Evolutionary conservation across 2,329 filamentous ascomycete genomes (phyloP).

Genomic region (Paecilomyces variotii): DNA sequence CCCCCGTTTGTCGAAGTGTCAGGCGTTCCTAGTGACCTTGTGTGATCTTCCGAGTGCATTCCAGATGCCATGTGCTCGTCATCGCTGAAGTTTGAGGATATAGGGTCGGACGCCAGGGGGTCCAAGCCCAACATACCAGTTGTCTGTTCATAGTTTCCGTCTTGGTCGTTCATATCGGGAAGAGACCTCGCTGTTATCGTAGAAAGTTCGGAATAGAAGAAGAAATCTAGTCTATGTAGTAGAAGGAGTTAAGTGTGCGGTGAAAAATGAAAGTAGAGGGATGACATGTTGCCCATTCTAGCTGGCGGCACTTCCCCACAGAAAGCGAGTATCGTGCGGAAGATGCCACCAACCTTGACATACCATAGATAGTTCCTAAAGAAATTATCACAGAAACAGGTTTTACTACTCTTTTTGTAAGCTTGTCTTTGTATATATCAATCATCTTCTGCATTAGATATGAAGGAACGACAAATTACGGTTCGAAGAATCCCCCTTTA

Average conservation of each 20-base stretch:
- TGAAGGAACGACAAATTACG: no score
- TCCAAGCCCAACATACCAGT: not conserved
- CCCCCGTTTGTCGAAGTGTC: not conserved
- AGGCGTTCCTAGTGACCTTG: not conserved
- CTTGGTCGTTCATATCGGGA: not conserved
- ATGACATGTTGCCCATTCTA: not conserved
- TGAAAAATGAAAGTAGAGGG: not conserved
- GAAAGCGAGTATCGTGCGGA: not conserved
- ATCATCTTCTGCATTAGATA: no score
- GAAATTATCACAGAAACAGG: not conserved
- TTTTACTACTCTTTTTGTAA: not conserved
- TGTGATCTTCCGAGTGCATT: not conserved
- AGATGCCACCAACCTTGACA: not conserved
- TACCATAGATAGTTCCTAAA: not conserved
- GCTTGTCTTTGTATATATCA: no score
- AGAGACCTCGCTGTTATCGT: not conserved
- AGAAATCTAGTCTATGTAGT: not conserved
- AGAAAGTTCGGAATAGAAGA: not conserved
- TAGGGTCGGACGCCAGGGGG: not conserved
- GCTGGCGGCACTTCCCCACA: not conserved
- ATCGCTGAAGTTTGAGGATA: not conserved
- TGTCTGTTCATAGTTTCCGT: not conserved
- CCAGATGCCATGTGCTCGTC: not conserved
- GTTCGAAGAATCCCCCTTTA: not conserved
- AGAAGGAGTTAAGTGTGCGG: not conserved